phyloP scores from a whole-genome alignment of 129 eudicot genomes.

The Arctium lappa region DNA sequence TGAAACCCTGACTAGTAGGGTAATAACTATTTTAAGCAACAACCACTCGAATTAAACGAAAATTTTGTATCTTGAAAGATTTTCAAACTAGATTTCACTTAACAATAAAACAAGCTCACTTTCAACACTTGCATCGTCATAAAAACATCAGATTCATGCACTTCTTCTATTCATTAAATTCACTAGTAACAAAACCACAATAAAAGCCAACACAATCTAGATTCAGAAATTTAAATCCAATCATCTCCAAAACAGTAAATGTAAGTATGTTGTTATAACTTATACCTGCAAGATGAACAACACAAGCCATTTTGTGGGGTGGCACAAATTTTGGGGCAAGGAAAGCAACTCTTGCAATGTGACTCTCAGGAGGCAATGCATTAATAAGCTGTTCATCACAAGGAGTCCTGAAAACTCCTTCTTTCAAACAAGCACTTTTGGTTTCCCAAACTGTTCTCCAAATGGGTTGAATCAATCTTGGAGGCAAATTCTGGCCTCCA shows the following conservation, averaged over 20 bases:
- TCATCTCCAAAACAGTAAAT: background rate
- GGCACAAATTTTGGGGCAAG: slow-evolving; percentile 63
- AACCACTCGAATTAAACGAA: background rate
- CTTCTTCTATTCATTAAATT: background rate
- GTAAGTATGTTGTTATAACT: background rate
- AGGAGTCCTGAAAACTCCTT: slow-evolving; percentile 81
- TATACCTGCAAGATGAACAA: slow-evolving; percentile 96
- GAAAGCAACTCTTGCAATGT: slow-evolving; percentile 83
- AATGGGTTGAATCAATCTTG: slow-evolving; percentile 55
- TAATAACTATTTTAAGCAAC: background rate
- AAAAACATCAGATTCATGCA: background rate
- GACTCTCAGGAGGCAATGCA: slow-evolving; percentile 94
- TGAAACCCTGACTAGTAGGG: background rate
- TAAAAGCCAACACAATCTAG: background rate
- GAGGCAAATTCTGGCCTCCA: slow-evolving; percentile 86
- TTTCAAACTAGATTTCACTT: background rate
- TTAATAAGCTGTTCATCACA: slow-evolving; percentile 73
- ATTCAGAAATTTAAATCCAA: background rate
- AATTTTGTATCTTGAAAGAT: background rate
- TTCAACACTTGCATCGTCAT: background rate
- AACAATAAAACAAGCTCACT: background rate
- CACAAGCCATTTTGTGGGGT: slow-evolving; percentile 81
- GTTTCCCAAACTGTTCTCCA: slow-evolving; percentile 98
- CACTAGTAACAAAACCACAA: background rate
- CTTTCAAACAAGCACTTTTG: slow-evolving; percentile 68